Evolutionary conservation across 768 basidiomycete genomes (phyloP).

Genomic region (Trametes punicea): DNA sequence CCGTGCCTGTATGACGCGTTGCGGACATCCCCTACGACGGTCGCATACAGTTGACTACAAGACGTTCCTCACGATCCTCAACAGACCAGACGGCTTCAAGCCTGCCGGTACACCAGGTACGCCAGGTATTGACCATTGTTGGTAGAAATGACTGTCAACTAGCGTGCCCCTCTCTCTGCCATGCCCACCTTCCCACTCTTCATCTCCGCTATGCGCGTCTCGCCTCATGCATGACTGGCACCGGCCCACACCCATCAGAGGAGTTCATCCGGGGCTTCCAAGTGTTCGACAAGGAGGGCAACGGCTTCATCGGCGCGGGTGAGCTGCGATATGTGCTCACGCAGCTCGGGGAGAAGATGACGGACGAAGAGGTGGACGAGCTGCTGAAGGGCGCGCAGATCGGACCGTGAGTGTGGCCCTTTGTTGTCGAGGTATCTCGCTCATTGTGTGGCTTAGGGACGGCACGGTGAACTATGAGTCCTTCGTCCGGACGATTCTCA

Average conservation of each 20-base stretch:
- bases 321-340: conserved; percentile 82
- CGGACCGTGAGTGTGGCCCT: conserved; percentile 57
- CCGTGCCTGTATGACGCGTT: background rate
- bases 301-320: conserved; percentile 88
- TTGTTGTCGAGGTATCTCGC: too few relatives aligned
- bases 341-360: conserved; percentile 97
- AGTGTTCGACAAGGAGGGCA: conserved; percentile 95
- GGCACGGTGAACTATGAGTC: conserved; percentile 98
- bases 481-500: conserved; percentile 91
- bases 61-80: conserved; percentile 86
- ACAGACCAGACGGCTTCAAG: conserved; percentile 95
- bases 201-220: background rate
- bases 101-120: conserved; percentile 92
- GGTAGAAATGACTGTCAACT: background rate
- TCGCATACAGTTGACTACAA: conserved; percentile 77
- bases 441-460: conserved; percentile 51
- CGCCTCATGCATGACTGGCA: background rate
- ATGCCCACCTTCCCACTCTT: background rate
- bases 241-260: conserved; percentile 47
- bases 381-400: conserved; percentile 94
- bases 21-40: background rate
- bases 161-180: background rate
- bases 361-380: conserved; percentile 97
- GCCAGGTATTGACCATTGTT: conserved; percentile 21
- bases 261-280: conserved; percentile 99